phyloP scores from a whole-genome alignment of 495 filamentous ascomycete genomes.

The Mytilinidion resinicola region DNA sequence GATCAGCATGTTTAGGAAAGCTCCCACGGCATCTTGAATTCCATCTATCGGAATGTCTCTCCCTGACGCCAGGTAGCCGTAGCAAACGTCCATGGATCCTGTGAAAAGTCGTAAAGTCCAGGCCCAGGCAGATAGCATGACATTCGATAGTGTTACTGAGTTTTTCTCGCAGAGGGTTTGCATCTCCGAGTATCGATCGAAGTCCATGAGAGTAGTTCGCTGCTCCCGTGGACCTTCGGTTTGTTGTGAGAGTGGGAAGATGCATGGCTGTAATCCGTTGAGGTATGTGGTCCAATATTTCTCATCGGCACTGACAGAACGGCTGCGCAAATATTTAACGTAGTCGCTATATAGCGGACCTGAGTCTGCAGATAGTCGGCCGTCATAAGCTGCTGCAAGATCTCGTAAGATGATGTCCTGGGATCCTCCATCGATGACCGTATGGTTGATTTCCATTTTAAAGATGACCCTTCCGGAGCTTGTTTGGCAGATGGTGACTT shows the following conservation, averaged over 20 bases:
- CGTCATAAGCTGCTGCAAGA: slow-evolving; percentile 45
- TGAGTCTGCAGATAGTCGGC: slow-evolving; percentile 30
- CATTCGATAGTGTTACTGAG: slow-evolving; percentile 20
- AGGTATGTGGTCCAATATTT: slow-evolving; percentile 52
- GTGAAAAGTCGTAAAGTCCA: slow-evolving; percentile 22
- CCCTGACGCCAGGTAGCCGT: slow-evolving; percentile 32
- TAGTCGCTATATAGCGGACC: slow-evolving; percentile 52
- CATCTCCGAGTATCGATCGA: slow-evolving; percentile 13
- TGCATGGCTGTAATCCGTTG: slow-evolving; percentile 43
- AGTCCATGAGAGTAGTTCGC: slow-evolving; percentile 15
- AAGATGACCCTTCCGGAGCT: slow-evolving; percentile 37
- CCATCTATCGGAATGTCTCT: slow-evolving; percentile 44
- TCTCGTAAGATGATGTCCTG: slow-evolving; percentile 46
- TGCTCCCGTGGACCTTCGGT: slow-evolving; percentile 19
- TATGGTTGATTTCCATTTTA: slow-evolving; percentile 54
- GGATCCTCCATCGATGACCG: slow-evolving; percentile 46
- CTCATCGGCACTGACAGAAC: slow-evolving; percentile 38
- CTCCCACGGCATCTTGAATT: slow-evolving; percentile 45
- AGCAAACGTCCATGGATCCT: slow-evolving; percentile 22
- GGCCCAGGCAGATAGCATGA: slow-evolving; percentile 22
- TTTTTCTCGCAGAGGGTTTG: slow-evolving; percentile 13
- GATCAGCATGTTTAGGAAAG: slow-evolving; percentile 40
- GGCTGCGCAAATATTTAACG: slow-evolving; percentile 42
- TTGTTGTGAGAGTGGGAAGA: slow-evolving; percentile 47
- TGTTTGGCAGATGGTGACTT: slow-evolving; percentile 44